phyloP scores from a whole-genome alignment of 768 basidiomycete species.

The Hebeloma cylindrosporum region DNA sequence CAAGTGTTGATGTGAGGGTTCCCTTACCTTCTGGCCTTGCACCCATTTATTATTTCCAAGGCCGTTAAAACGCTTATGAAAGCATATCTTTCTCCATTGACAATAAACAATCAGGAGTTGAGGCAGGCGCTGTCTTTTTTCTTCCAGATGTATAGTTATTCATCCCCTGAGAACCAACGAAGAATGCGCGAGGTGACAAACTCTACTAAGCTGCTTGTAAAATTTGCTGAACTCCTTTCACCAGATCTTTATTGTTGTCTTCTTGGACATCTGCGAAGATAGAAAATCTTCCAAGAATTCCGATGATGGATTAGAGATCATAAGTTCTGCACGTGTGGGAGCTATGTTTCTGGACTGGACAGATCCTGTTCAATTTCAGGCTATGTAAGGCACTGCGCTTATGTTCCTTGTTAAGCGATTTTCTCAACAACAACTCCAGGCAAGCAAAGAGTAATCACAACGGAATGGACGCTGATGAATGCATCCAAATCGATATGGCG shows the following conservation, averaged over 20 bases:
- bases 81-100: conserved; percentile 79
- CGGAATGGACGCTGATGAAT: conserved; percentile 24
- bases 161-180: conserved; percentile 70
- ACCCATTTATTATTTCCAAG: conserved; percentile 43
- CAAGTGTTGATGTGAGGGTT: conserved; percentile 63
- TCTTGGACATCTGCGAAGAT: conserved; percentile 37
- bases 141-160: conserved; percentile 84
- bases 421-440: conserved; percentile 6
- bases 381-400: conserved; percentile 20
- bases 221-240: conserved; percentile 32
- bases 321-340: conserved; percentile 63
- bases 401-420: neutral
- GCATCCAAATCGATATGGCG: conserved; percentile 56
- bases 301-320: conserved; percentile 53
- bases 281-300: conserved; percentile 61
- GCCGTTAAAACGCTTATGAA: conserved; percentile 37
- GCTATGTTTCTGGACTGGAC: conserved; percentile 83
- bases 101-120: conserved; percentile 76
- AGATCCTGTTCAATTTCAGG: conserved; percentile 61
- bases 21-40: neutral
- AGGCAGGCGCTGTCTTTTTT: conserved; percentile 87
- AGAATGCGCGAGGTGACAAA: conserved; percentile 57
- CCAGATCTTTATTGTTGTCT: conserved; percentile 59
- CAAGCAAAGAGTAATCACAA: conserved; percentile 19
- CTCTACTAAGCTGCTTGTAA: neutral